phyloP scores from a whole-genome alignment of 768 basidiomycete species.

The Mycena latifolia region DNA sequence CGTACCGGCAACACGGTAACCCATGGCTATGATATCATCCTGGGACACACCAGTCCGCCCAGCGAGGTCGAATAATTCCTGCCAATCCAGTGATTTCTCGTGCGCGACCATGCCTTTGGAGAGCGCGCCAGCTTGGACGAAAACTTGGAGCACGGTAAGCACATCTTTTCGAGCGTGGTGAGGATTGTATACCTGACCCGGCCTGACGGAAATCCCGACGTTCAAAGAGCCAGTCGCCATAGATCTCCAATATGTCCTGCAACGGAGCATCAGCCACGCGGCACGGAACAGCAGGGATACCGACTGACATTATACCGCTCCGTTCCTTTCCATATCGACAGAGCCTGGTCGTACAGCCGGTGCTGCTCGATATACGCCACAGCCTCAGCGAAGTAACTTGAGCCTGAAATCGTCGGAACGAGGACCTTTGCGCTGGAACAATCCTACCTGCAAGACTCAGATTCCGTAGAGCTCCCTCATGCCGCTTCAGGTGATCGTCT shows the following conservation, averaged over 20 bases:
- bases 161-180: conserved; percentile 6
- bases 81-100: conserved; percentile 91
- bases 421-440: conserved; percentile 7
- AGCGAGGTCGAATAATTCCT: conserved; percentile 89
- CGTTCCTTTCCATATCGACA: conserved; percentile 79
- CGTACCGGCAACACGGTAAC: conserved; percentile 85
- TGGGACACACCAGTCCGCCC: conserved; percentile 58
- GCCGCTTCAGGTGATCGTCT: conserved; percentile 89
- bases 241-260: conserved; percentile 77
- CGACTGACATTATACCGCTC: conserved; percentile 71
- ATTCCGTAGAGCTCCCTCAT: conserved; percentile 80
- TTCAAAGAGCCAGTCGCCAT: conserved; percentile 92
- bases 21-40: conserved; percentile 74
- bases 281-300: neutral
- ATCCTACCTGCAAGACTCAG: conserved; percentile 77
- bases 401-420: conserved; percentile 55
- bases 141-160: conserved; percentile 62
- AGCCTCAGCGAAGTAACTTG: conserved; percentile 83
- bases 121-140: conserved; percentile 72
- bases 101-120: conserved; percentile 88
- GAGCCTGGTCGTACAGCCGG: conserved; percentile 78
- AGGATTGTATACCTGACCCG: conserved; percentile 71
- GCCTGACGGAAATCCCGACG: conserved; percentile 86
- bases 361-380: conserved; percentile 83
- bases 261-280: conserved; percentile 28